These are phyloP conservation scores for Ramaria rubella DNA, from an alignment of 768 basidiomycete genomes.

Conservation along the genomic window DNA sequence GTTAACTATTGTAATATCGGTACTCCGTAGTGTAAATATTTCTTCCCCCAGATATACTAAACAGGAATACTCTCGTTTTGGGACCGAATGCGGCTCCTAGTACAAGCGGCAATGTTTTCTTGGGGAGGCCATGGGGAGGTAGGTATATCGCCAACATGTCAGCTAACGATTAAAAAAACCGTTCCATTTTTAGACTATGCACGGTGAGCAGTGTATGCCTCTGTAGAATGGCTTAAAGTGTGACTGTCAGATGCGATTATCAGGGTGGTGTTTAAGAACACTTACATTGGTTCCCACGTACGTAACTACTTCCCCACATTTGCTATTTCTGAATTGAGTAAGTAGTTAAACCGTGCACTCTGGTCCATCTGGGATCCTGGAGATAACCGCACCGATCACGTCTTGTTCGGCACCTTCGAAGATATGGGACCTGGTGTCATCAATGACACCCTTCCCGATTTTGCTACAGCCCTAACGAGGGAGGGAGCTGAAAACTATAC, in stretches of 20 bases:
- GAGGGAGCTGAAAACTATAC: slow-evolving; percentile 33
- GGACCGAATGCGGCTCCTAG: slow-evolving; percentile 34
- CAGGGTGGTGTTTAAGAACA: slow-evolving; percentile 46
- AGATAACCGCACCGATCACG: slow-evolving; percentile 33
- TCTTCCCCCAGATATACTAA: slow-evolving; percentile 34
- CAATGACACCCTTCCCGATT: slow-evolving; percentile 32
- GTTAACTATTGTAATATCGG: slow-evolving; percentile 12
- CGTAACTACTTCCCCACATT: background rate
- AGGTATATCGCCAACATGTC: slow-evolving; percentile 14
- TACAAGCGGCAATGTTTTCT: slow-evolving; percentile 32
- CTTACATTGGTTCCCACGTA: slow-evolving; percentile 30
- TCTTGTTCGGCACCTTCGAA: slow-evolving; percentile 42
- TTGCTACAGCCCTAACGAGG: slow-evolving; percentile 33
- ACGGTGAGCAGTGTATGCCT: slow-evolving; percentile 26
- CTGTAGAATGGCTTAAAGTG: no score
- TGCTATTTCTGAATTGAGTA: slow-evolving; percentile 5
- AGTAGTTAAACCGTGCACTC: slow-evolving; percentile 30
- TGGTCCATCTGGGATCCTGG: slow-evolving; percentile 42
- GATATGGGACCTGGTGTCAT: slow-evolving; percentile 36
- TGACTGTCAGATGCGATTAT: background rate
- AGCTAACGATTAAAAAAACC: background rate
- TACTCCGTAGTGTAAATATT: background rate
- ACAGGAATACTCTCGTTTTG: slow-evolving; percentile 38
- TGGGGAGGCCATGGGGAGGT: slow-evolving; percentile 47
- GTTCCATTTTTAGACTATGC: slow-evolving; percentile 30